Evolutionary conservation across 2,329 filamentous ascomycete species (phyloP), one percentile per base, ranked within the genome.

Genomic region (Colletotrichum shisoi): DNA sequence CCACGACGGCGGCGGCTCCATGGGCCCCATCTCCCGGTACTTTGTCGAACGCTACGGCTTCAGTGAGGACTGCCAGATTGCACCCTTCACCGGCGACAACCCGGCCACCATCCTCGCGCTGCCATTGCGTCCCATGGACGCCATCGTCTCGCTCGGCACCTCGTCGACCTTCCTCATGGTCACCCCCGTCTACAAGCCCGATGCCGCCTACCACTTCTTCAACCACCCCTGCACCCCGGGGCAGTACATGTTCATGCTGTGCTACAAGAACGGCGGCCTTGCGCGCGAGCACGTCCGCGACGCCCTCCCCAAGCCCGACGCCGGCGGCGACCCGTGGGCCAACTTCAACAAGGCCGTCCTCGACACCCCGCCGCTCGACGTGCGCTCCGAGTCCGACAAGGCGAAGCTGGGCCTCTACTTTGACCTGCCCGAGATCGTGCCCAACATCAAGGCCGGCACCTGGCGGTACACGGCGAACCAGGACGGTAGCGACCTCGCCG

Each of bases 211-310:
- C 75, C 95, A 99, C 82, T 97, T 98, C 84, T 96, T 98, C 87
- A 97, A 97, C 82, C 94, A 98, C 79, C 95, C 95, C 1, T 95
- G 93, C 51, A 96, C 93, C 0, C 82, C 89, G 0, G 93, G 91
- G 1, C 86, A 97, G 68, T 97, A 96, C 85, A 98, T 99, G 95
- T 98, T 99, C 80, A 99, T 99, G 95, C 88, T 99, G 42, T 99
- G 95, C 84, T 99, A 98, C 84, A 98, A 98, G 81, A 99, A 99
- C 79, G 95, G 95, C 72, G 93, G 93, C 2, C 87, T 98, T 1
- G 94, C 95, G 2, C 91, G 95, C 51, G 95, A 99, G 77, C 89
- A 91, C 73, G 87, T 98, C 69, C 91, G 95, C 62, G 93, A 99
- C 75, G 84, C 87, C 0, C 87, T 98, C 59, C 90, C 93, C 46